Conservation (phyloP, 805 yeast genomes). For the Starmerella apis region DNA sequence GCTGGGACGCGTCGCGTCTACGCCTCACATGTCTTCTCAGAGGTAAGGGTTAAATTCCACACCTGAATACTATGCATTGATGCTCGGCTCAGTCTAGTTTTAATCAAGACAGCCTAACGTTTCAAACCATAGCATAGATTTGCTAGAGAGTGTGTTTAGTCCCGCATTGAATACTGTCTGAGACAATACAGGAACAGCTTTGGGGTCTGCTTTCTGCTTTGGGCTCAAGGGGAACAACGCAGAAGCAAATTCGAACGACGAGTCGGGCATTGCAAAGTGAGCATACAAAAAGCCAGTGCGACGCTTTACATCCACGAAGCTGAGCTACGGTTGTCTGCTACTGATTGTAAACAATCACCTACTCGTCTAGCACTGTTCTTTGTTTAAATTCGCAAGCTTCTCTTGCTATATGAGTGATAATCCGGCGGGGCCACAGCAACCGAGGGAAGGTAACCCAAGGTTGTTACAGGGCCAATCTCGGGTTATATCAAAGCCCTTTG, state of each 20-base stretch:
- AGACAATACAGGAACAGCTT: background rate
- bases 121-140: background rate
- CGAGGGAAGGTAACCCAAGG: background rate
- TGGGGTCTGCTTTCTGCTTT: background rate
- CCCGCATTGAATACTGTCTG: background rate
- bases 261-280: background rate
- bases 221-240: background rate
- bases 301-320: background rate
- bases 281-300: background rate
- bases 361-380: background rate
- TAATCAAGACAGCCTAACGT: background rate
- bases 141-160: background rate
- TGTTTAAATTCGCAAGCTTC: background rate
- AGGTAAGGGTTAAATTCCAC: constrained; percentile 7
- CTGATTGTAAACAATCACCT: background rate
- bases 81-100: background rate
- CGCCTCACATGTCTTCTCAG: background rate
- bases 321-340: background rate
- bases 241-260: background rate
- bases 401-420: background rate
- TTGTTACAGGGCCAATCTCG: background rate
- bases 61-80: background rate
- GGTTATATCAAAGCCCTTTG: background rate
- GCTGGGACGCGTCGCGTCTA: constrained; percentile 3
- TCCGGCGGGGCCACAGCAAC: background rate